Evolutionary conservation across 495 filamentous ascomycete species (phyloP).

Genomic region (Trichoderma orchidacearum): DNA sequence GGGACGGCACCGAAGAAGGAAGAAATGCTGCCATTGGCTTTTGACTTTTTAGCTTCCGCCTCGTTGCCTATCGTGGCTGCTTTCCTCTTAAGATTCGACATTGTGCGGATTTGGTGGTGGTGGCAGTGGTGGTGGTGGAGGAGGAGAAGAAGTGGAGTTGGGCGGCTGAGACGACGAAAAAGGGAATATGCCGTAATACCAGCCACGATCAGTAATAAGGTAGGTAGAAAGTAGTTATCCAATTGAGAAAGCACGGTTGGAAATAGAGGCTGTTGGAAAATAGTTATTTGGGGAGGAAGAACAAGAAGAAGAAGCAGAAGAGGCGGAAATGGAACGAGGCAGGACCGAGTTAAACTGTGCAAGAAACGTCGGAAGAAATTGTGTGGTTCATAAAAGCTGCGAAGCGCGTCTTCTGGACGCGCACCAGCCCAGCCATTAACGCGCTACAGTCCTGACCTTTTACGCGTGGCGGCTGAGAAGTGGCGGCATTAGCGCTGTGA

Average conservation of each 20-base stretch:
- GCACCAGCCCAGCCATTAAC: background rate
- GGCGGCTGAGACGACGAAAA: background rate
- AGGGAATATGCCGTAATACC: background rate
- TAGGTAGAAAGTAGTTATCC: background rate
- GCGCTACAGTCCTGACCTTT: background rate
- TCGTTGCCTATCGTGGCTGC: constrained; percentile 32
- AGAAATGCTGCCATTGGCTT: constrained; percentile 39
- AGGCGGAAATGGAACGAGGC: background rate
- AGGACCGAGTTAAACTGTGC: background rate
- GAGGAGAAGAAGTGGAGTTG: background rate
- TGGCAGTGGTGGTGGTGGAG: no score
- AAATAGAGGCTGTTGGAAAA: no score
- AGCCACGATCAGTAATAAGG: background rate
- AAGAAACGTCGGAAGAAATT: no score
- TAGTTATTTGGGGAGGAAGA: background rate
- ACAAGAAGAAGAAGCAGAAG: background rate
- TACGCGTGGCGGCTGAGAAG: background rate
- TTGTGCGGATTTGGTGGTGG: constrained; percentile 9
- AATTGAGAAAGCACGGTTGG: background rate
- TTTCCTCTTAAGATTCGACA: constrained; percentile 56
- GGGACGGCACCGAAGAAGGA: constrained; percentile 37
- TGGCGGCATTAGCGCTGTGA: background rate
- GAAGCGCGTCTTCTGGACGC: background rate
- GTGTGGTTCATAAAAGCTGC: background rate
- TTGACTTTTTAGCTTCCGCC: constrained; percentile 55